phyloP scores from a whole-genome alignment of 176 grass and related monocot species.

The Phoenix roebelenii region DNA sequence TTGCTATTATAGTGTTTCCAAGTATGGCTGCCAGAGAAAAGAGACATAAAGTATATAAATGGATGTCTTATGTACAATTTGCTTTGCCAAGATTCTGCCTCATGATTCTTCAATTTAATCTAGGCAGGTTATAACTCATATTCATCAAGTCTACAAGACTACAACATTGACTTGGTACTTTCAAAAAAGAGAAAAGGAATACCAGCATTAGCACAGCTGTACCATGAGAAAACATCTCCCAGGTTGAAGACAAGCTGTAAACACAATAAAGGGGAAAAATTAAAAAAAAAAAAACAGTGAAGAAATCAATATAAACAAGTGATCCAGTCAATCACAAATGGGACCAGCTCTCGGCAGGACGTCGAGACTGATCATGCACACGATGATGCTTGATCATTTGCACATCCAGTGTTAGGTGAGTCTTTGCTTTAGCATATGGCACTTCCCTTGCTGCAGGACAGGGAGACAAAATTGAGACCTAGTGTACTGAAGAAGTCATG shows the following conservation, averaged over 20 bases:
- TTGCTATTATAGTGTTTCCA: too few relatives aligned
- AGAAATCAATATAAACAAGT: neutral
- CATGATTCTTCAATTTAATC: neutral
- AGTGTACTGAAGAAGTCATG: neutral
- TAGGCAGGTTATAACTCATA: too few relatives aligned
- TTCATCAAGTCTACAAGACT: too few relatives aligned
- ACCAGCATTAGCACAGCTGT: neutral
- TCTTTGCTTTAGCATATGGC: constrained; percentile 89
- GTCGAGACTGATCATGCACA: constrained; percentile 38
- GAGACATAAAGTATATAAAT: neutral
- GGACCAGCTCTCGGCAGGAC: constrained; percentile 25
- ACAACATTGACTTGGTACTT: too few relatives aligned
- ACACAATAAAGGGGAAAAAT: neutral
- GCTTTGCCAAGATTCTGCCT: neutral
- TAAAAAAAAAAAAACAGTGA: neutral
- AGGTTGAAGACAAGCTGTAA: too few relatives aligned
- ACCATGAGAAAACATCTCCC: neutral
- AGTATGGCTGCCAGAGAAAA: neutral
- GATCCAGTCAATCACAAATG: constrained; percentile 17
- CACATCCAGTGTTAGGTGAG: constrained; percentile 60
- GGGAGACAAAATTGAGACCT: neutral
- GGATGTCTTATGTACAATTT: constrained; percentile 2
- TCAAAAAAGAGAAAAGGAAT: too few relatives aligned
- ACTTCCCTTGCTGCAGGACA: constrained; percentile 74
- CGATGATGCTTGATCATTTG: constrained; percentile 74